A percentile compares a stretch with the other conserved stretches of the same genome.
Conservation (phyloP, 2,329 filamentous ascomycete species). For the Monosporascus sp. region DNA sequence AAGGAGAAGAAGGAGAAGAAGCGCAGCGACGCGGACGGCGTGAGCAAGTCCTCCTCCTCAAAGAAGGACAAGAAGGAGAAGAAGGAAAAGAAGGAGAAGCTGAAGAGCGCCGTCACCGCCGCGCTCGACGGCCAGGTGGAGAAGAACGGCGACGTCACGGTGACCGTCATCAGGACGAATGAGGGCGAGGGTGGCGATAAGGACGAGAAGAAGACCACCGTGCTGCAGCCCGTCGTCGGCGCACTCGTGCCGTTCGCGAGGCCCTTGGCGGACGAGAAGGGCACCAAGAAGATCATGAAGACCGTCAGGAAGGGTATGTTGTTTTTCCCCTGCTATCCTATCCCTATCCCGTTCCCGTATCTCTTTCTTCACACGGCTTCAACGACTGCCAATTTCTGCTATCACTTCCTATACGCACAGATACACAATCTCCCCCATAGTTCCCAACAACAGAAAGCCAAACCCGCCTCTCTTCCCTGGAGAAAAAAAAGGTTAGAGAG, state of each 20-base stretch:
- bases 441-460: no score
- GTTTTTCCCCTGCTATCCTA: constrained; percentile 3
- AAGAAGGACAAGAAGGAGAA: constrained; percentile 61
- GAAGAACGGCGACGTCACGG: constrained; percentile 43
- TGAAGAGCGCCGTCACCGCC: constrained; percentile 50
- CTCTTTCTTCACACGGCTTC: neutral
- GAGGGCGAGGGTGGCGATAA: constrained; percentile 40
- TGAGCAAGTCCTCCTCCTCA: constrained; percentile 51
- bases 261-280: constrained; percentile 75
- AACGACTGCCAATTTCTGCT: no score
- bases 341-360: constrained; percentile 10
- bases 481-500: neutral
- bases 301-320: constrained; percentile 49
- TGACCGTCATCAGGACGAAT: constrained; percentile 32
- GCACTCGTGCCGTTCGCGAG: constrained; percentile 79
- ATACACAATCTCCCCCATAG: no score
- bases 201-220: constrained; percentile 39
- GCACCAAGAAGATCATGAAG: constrained; percentile 56
- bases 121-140: constrained; percentile 61
- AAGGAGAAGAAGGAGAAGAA: constrained; percentile 54
- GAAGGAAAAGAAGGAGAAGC: constrained; percentile 69
- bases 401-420: no score
- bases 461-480: neutral
- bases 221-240: constrained; percentile 41
- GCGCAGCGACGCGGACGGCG: constrained; percentile 48